Evolutionary conservation across 352 stramenopile species (phyloP), one percentile per base, ranked within the genome.

Genomic region (Aphanomyces invadans): DNA sequence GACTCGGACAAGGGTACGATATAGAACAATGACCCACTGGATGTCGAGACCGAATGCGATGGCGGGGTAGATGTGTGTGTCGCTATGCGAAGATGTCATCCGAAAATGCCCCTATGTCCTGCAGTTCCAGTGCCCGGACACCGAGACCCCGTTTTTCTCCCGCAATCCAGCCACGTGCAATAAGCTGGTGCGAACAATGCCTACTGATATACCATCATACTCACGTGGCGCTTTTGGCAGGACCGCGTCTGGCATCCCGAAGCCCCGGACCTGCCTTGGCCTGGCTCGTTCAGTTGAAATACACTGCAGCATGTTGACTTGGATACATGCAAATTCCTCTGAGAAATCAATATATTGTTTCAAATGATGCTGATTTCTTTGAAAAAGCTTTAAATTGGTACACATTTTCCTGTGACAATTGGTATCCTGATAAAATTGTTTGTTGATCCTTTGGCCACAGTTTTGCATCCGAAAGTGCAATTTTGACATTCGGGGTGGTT

Each of bases 81-180:
- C 85, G 31, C 73, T 93, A 17, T 93, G 85, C 54, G 81, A 93
- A 81, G 85, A 93, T 45, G 83, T 93, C 26, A 81, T 93, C 42
- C 76, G 83, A 26, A 91, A 93, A 65, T 92, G 85, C 38, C 83
- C 83, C 3, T 93, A 90, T 60, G 85, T 93, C 42, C 79, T 93
- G 49, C 87, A 89, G 25, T 93, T 93, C 45, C 79, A 90, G 53
- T 92, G 85, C 33, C 85, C 83, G 0, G 83, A 73, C 66, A 81
- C 73, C 0, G 77, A 90, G 54, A 91, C 82, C 2, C 68, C 69
- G 28, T 93, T 79, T 71, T 93, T 93, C 68, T 90, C 85, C 3
- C 66, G 70, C 4, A 75, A 90, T 45, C 87, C 90, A 51, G 31
- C 73, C 9, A 79, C 67, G 9, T 93, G 85, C 71, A 91, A 92